phyloP scores from a whole-genome alignment of 192 early-diverging fungal genomes.

The Tieghemiomyces parasiticus region DNA sequence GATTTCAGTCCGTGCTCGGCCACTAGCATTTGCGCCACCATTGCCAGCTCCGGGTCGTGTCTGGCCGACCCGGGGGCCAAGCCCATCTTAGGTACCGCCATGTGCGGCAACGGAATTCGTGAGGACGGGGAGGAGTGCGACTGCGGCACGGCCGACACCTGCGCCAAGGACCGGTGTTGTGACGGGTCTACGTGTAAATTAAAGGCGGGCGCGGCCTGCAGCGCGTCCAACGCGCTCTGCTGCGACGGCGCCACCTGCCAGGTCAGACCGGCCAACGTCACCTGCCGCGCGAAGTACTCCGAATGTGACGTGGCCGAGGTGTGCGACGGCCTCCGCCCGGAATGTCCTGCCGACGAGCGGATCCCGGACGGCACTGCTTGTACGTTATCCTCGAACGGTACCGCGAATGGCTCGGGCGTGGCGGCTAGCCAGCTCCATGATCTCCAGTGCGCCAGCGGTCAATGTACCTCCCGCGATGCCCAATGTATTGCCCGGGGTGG shows the following conservation, averaged over 20 bases:
- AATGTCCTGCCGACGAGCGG: constrained; percentile 56
- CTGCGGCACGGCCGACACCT: constrained; percentile 54
- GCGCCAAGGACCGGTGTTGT: constrained; percentile 71
- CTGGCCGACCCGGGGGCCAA: constrained; percentile 26
- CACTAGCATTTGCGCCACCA: constrained; percentile 32
- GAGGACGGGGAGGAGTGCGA: constrained; percentile 88
- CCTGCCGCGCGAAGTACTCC: constrained; percentile 60
- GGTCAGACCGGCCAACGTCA: constrained; percentile 29
- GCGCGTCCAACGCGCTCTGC: constrained; percentile 70
- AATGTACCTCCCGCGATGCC: constrained; percentile 55
- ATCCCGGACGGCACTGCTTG: constrained; percentile 53
- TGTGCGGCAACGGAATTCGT: constrained; percentile 91
- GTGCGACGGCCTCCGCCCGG: constrained; percentile 53
- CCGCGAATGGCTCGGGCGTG: constrained; percentile 13
- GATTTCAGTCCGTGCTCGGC: constrained; percentile 54
- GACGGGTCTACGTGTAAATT: constrained; percentile 65
- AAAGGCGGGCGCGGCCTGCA: constrained; percentile 58
- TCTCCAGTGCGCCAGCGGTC: constrained; percentile 50
- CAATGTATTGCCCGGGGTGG: constrained; percentile 46
- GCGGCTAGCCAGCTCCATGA: no score
- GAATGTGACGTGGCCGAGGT: constrained; percentile 67
- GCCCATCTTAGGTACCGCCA: constrained; percentile 32
- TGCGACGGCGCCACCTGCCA: constrained; percentile 64
- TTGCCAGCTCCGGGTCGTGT: constrained; percentile 17
- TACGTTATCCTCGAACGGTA: no score